Percentiles rank a stretch among this genome's conserved stretches.
Conservation (phyloP, 495 filamentous ascomycete genomes). For the Ramalina intermedia region DNA sequence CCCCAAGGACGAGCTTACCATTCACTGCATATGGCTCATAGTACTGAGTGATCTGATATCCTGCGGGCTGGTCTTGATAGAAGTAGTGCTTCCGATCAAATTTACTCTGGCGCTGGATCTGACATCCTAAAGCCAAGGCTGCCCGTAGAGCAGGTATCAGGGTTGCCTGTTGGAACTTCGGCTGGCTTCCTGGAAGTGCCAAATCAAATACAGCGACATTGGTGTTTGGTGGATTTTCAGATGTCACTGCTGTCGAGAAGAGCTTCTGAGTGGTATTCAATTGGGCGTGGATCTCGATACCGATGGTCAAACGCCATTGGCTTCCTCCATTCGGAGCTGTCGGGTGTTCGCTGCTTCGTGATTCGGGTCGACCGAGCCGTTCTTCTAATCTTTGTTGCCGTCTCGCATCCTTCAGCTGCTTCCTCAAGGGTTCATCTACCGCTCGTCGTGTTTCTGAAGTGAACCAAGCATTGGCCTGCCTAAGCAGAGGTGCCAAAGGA, state of each 20-base stretch:
- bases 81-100: slow-evolving; percentile 99
- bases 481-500: too few relatives aligned
- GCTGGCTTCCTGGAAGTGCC: slow-evolving; percentile 79
- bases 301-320: slow-evolving; percentile 81
- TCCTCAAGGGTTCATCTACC: slow-evolving; percentile 42
- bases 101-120: slow-evolving; percentile 54
- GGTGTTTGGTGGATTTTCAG: slow-evolving; percentile 59
- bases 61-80: slow-evolving; percentile 90
- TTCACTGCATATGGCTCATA: slow-evolving; percentile 75
- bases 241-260: slow-evolving; percentile 42
- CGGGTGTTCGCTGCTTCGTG: slow-evolving; percentile 18
- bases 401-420: slow-evolving; percentile 62
- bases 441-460: too few relatives aligned
- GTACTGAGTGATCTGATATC: slow-evolving; percentile 97
- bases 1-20: slow-evolving; percentile 53
- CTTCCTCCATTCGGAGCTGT: slow-evolving; percentile 24
- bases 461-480: too few relatives aligned
- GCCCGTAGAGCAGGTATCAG: slow-evolving; percentile 82
- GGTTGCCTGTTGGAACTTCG: slow-evolving; percentile 69
- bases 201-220: slow-evolving; percentile 82
- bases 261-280: slow-evolving; percentile 37
- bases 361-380: background rate
- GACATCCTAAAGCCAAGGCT: slow-evolving; percentile 69
- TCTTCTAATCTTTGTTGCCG: slow-evolving; percentile 14
- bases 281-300: slow-evolving; percentile 95